Evolutionary conservation across 2,329 filamentous ascomycete species (phyloP), one percentile per base, ranked within the genome.

Genomic region (Colletotrichum acutatum): DNA sequence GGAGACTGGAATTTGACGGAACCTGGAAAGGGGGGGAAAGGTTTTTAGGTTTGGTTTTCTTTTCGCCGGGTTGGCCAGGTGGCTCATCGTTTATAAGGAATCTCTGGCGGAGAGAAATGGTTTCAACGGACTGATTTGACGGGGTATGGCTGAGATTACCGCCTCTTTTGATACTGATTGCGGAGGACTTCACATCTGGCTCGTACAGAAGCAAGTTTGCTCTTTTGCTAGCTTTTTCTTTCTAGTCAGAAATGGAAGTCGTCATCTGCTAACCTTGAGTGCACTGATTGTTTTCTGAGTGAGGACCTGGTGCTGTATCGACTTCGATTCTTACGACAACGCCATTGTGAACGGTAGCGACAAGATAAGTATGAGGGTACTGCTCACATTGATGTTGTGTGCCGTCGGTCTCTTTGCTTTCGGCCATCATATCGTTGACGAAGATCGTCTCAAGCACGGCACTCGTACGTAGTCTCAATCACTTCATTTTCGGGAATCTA

Each of bases 401-500:
- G 1, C n/a, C 32, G 14, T 28, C 9, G 6, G 19, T 8, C 14
- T n/a, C 24, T 34, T 14, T 7, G 30, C 24, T 7, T 24, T 26
- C 22, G 6, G 19, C 1, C 52, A 19, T 5, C n/a, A 26, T 19
- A 12, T 5, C 12, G 8, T 16, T 26, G 14, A 14, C 8, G 12
- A 1, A 19, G 1, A 37, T 64, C 28, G 19, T n/a, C n/a, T 28
- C 42, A 49, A 8, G 14, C 16, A 28, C 32, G 16, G 28, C 12
- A n/a, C 11, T 53, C 8, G 46, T 32, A 8, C 11, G 5, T n/a
- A 22, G 8, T 54, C 5, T 37, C 46, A 46, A 59, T 72, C 66
- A 37, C 69, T 60, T 69, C 59, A 60, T 68, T 11, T 32, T 49
- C 6, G 62, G 46, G 53, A 63, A 34, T 53, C 32, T 69, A 56